A percentile compares a stretch with the other conserved stretches of the same genome.
phyloP scores from a whole-genome alignment of 2,329 filamentous ascomycete genomes.

The Phaeosphaeriaceae sp. region DNA sequence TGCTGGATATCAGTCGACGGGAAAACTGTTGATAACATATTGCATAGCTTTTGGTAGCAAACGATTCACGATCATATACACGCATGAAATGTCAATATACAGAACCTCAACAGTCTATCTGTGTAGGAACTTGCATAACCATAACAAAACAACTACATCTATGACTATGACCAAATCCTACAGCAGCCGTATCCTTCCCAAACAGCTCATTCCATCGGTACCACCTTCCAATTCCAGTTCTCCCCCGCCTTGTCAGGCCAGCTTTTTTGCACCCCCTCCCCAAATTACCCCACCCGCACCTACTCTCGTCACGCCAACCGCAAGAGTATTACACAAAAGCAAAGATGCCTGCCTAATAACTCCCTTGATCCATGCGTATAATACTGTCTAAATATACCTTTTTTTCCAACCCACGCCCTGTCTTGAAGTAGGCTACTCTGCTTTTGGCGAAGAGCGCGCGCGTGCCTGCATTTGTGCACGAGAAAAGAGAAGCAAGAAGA shows the following conservation, averaged over 20 bases:
- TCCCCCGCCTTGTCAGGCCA: slow-evolving; percentile 32
- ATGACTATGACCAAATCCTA: too few relatives aligned
- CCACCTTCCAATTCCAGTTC: slow-evolving; percentile 30
- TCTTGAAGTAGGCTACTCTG: neutral
- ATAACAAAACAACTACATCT: neutral
- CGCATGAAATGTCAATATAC: neutral
- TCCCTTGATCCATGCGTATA: neutral
- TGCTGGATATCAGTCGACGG: neutral
- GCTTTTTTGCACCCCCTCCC: slow-evolving; percentile 5
- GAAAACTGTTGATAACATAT: neutral
- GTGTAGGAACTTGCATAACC: too few relatives aligned
- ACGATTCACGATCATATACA: neutral
- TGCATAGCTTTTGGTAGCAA: slow-evolving; percentile 2
- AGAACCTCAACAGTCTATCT: neutral
- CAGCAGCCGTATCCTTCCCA: neutral
- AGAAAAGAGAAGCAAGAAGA: neutral
- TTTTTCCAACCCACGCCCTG: too few relatives aligned
- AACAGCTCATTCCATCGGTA: slow-evolving; percentile 3
- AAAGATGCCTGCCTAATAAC: slow-evolving; percentile 4
- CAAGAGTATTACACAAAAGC: slow-evolving; percentile 3
- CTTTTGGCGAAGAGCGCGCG: neutral
- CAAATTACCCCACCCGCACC: neutral
- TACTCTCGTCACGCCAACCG: neutral
- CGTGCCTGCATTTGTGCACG: too few relatives aligned
- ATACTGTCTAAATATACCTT: neutral